Percentiles rank a stretch among this genome's conserved stretches.
Evolutionary conservation across 1,284 basidiomycete genomes (phyloP).

Genomic region (Leucoagaricus sp.): DNA sequence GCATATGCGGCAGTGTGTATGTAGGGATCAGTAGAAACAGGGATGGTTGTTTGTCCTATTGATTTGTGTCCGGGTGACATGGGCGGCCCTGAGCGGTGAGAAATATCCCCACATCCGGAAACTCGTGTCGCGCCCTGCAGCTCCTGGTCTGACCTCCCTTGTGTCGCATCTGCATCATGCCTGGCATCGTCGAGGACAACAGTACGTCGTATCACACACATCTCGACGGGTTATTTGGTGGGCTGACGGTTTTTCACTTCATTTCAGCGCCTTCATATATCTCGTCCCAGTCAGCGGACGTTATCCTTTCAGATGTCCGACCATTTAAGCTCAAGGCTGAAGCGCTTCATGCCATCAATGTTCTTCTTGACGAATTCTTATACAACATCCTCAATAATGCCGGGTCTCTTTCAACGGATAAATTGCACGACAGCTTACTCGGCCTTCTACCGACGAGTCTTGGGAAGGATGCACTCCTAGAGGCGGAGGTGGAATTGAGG

Average conservation of each 20-base stretch:
- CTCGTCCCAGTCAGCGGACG: slow-evolving; percentile 79
- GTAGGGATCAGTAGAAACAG: neutral
- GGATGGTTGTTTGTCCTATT: slow-evolving; percentile 1
- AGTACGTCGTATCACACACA: slow-evolving; percentile 30
- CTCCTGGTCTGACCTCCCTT: slow-evolving; percentile 21
- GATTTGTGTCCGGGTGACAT: slow-evolving; percentile 10
- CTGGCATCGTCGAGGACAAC: slow-evolving; percentile 33
- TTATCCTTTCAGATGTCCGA: slow-evolving; percentile 87
- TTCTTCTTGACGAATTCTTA: slow-evolving; percentile 87
- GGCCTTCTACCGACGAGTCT: slow-evolving; percentile 75
- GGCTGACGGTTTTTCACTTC: slow-evolving; percentile 8
- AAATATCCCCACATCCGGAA: slow-evolving; percentile 26
- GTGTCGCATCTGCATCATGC: slow-evolving; percentile 33
- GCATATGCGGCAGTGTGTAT: neutral
- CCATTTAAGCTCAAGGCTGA: slow-evolving; percentile 82
- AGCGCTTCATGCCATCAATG: slow-evolving; percentile 78
- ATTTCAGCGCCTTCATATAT: slow-evolving; percentile 67
- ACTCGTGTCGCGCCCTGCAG: slow-evolving; percentile 18
- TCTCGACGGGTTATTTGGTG: neutral
- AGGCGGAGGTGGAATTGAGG: slow-evolving; percentile 88
- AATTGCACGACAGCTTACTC: slow-evolving; percentile 73
- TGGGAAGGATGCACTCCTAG: slow-evolving; percentile 87
- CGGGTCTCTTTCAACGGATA: slow-evolving; percentile 73
- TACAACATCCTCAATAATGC: slow-evolving; percentile 71
- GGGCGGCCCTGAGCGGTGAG: slow-evolving; percentile 18